phyloP scores from a whole-genome alignment of 306 rosid species.

The Fagus sylvatica region DNA sequence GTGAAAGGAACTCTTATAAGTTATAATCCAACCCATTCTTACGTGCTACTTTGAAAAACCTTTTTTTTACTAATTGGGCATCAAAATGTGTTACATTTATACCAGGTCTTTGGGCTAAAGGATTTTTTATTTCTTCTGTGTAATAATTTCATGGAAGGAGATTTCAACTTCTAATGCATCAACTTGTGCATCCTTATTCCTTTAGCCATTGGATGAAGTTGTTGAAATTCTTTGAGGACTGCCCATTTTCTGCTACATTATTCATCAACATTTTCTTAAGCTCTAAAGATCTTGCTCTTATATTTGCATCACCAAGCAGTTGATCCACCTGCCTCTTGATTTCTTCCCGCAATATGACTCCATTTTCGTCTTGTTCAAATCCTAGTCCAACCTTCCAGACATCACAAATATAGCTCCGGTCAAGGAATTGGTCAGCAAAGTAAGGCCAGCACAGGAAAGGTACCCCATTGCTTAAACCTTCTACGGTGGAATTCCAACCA shows the following conservation, averaged over 20 bases:
- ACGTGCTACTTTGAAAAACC: too few relatives aligned
- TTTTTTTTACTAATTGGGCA: too few relatives aligned
- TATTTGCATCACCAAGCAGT: slow-evolving; percentile 15
- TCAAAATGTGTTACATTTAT: too few relatives aligned
- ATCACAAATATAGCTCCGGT: slow-evolving; percentile 30
- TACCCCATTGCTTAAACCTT: slow-evolving; percentile 18
- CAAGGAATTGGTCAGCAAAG: slow-evolving; percentile 18
- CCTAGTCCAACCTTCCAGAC: slow-evolving; percentile 38
- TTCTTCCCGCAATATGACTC: slow-evolving; percentile 13
- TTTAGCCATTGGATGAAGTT: slow-evolving; percentile 26
- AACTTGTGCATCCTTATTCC: too few relatives aligned
- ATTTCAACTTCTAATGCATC: too few relatives aligned
- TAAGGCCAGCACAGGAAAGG: slow-evolving; percentile 46
- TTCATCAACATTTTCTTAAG: slow-evolving; percentile 6
- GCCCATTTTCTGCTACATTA: slow-evolving; percentile 22
- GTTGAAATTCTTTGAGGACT: slow-evolving; percentile 19
- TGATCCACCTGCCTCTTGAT: slow-evolving; percentile 6
- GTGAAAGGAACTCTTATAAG: too few relatives aligned
- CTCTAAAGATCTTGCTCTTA: slow-evolving; percentile 10
- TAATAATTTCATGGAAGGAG: too few relatives aligned
- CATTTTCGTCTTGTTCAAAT: slow-evolving; percentile 4
- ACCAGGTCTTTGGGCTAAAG: too few relatives aligned
- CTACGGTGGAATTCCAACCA: slow-evolving; percentile 41
- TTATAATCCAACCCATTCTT: too few relatives aligned
- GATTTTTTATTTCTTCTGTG: too few relatives aligned